Conservation (phyloP, 1,284 basidiomycete species). For the Pisolithus thermaeus region DNA sequence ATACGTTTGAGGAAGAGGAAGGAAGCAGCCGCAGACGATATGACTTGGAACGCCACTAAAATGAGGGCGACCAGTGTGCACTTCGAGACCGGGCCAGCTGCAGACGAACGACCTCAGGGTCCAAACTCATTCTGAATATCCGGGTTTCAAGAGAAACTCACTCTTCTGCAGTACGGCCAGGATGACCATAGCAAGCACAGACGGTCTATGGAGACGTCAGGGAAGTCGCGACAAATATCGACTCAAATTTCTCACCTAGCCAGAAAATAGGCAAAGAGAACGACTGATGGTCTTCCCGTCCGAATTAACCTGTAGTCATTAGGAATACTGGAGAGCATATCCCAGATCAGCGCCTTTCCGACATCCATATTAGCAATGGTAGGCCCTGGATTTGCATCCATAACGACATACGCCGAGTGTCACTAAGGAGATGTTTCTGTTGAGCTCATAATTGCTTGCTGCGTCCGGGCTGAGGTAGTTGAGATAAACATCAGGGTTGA, state of each 20-base stretch:
- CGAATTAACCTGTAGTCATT: constrained; percentile 15
- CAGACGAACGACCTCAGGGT: not conserved
- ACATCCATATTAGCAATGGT: constrained; percentile 3
- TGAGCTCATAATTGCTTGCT: constrained; percentile 18
- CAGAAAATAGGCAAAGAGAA: constrained; percentile 21
- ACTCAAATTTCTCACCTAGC: constrained; percentile 18
- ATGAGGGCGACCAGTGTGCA: constrained; percentile 14
- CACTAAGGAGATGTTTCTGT: constrained; percentile 17
- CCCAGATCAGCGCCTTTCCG: constrained; percentile 20
- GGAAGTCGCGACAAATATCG: not conserved
- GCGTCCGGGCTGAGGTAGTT: constrained; percentile 19
- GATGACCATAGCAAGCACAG: constrained; percentile 15
- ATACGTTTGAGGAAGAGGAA: constrained; percentile 31
- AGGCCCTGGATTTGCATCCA: not conserved
- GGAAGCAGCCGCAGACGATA: constrained; percentile 19
- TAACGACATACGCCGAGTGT: constrained; percentile 17
- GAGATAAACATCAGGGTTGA: constrained; percentile 22
- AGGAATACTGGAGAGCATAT: constrained; percentile 21
- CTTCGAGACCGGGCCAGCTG: constrained; percentile 19
- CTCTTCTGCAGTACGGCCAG: constrained; percentile 18
- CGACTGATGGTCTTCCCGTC: constrained; percentile 9
- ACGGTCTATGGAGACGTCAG: constrained; percentile 12
- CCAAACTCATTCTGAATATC: not conserved
- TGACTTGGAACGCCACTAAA: constrained; percentile 14
- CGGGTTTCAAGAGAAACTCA: constrained; percentile 5